Base-by-base conservation (phyloP, 2,329 filamentous ascomycete genomes). In the Byssoonygena ceratinophila region DNA sequence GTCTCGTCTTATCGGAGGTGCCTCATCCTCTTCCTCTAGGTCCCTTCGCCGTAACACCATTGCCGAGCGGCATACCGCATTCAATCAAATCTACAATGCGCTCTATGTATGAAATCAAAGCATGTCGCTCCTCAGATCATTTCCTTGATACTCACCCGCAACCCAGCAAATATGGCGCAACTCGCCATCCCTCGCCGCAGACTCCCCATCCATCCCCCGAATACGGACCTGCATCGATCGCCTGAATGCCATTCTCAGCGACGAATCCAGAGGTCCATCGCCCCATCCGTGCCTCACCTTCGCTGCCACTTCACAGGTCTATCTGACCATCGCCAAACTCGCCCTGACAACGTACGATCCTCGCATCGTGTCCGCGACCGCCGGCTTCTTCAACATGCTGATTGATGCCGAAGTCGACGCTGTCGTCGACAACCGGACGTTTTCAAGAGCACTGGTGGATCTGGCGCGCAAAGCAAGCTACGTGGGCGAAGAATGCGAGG, bases 401-500 rank as follows among this genome's bases (percentile, higher is more conserved):
- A 87, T 97, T 62, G 92, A 98, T 70, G 92, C 89, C 66, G 92
- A 97, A 68, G 90, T 96, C 70, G 92, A 96, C 65, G 88, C 89
- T 32, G 94, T 97, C 63, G 81, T 96, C 45, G 87, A 94, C 64
- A 94, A 86, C 63, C 80, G 84, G 29, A 77, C 81, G 51, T 98
- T 98, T 66, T 88, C 92, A 1, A 80, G 83, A 54, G 91, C 87
- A 62, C 70, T 98, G 63, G 92, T 94, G 64, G 87, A 88, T 60
- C 79, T 98, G 55, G 77, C 96, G 47, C 80, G 88, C 55, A 82
- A 84, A 58, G 88, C 91, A 32, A 64, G 65, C 34, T 65, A 64
- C 36, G 41, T 11, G 3, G 82, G 84, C 34, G 77, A 82, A 50
- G 87, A 95, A 54, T 90, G 87, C 9, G 90, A 97, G 67, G 85